phyloP scores from a whole-genome alignment of 768 basidiomycete species.

The Agaricus blazei region DNA sequence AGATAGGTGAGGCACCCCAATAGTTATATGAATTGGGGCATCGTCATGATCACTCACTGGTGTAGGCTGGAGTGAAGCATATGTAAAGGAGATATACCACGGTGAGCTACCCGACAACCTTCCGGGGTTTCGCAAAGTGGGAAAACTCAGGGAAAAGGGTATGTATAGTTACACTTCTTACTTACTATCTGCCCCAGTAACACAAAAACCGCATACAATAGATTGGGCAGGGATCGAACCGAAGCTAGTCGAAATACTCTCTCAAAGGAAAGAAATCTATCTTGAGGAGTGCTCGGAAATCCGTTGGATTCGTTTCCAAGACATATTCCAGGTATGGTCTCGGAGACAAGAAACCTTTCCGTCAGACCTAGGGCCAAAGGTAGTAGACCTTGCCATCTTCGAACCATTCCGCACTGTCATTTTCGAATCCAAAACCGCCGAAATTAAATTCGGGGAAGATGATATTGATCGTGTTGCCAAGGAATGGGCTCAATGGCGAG shows the following conservation, averaged over 20 bases:
- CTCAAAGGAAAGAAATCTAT: background rate
- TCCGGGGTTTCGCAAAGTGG: background rate
- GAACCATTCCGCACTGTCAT: conserved; percentile 1
- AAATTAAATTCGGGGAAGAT: too few relatives aligned
- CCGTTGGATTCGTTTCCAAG: background rate
- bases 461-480: too few relatives aligned
- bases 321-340: background rate
- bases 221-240: background rate
- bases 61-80: background rate
- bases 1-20: background rate
- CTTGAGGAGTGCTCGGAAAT: background rate
- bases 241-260: background rate
- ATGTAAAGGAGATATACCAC: background rate
- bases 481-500: too few relatives aligned
- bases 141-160: background rate
- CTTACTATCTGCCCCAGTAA: background rate
- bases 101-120: background rate
- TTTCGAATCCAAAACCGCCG: too few relatives aligned
- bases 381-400: background rate
- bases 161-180: background rate
- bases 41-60: too few relatives aligned
- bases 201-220: background rate
- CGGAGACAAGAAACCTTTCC: background rate
- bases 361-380: background rate
- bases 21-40: too few relatives aligned